Evolutionary conservation across 1,284 basidiomycete genomes (phyloP).

Genomic region (Wolfiporia cocos): DNA sequence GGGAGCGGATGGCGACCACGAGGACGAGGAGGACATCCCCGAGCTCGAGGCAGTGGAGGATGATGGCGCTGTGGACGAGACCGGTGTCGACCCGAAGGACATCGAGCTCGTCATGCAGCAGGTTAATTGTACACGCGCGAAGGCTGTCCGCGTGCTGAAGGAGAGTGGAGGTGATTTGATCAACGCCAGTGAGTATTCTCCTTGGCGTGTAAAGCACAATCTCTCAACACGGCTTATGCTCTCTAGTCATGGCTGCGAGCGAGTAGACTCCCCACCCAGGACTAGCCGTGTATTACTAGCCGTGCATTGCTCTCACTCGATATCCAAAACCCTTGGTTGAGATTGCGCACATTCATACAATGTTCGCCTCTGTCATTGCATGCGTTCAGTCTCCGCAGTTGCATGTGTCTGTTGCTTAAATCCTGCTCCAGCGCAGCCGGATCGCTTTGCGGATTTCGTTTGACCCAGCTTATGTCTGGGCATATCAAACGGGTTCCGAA

Average conservation of each 20-base stretch:
- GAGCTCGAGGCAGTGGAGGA: conserved; percentile 78
- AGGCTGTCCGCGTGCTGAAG: conserved; percentile 84
- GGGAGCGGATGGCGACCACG: conserved; percentile 44
- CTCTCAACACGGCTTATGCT: neutral
- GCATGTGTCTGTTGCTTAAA: no score
- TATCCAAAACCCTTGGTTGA: conserved; percentile 7
- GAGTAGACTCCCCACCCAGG: conserved; percentile 36
- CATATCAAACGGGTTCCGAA: no score
- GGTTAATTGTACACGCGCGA: conserved; percentile 77
- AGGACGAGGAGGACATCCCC: conserved; percentile 76
- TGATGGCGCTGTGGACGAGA: conserved; percentile 73
- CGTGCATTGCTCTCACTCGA: conserved; percentile 11
- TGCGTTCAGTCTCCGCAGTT: no score
- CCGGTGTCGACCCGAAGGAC: conserved; percentile 88
- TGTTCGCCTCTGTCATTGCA: no score
- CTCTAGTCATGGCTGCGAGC: conserved; percentile 67
- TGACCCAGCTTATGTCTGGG: no score
- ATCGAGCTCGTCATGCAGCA: conserved; percentile 93
- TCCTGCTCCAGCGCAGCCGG: no score
- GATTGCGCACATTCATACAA: no score
- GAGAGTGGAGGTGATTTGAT: conserved; percentile 89
- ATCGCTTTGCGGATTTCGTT: no score
- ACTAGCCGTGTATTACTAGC: conserved; percentile 15
- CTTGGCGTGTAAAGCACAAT: no score
- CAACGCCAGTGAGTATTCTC: conserved; percentile 77